These are phyloP conservation scores for Cryphonectria radicalis DNA, from an alignment of 2,329 filamentous ascomycete species.

Conservation along the genomic window DNA sequence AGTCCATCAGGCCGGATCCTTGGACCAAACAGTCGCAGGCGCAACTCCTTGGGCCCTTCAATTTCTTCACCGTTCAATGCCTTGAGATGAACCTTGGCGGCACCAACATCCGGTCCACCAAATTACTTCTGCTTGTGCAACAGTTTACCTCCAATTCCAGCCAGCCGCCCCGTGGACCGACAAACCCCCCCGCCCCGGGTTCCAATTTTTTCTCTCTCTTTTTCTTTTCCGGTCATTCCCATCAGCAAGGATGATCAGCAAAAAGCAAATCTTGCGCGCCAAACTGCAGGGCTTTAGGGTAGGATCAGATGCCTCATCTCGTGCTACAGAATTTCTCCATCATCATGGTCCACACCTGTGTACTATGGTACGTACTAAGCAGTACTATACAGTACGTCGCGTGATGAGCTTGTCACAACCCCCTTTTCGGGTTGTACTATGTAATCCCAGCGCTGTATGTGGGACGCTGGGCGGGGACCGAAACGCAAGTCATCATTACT, in stretches of 20 bases:
- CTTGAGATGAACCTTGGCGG: background rate
- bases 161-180: background rate
- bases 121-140: background rate
- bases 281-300: background rate
- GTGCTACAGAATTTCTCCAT: background rate
- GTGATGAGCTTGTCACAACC: conserved; percentile 3
- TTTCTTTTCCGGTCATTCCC: background rate
- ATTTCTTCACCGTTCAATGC: background rate
- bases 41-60: background rate
- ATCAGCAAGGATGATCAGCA: background rate
- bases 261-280: background rate
- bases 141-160: background rate
- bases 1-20: conserved; percentile 16
- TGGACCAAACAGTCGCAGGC: background rate
- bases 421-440: conserved; percentile 16
- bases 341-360: background rate
- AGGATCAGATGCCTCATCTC: background rate
- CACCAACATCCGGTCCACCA: conserved; percentile 2
- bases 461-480: conserved; percentile 12
- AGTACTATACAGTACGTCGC: background rate
- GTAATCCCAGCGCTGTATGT: conserved; percentile 6
- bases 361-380: background rate
- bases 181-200: background rate
- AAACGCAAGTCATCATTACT: conserved; percentile 22
- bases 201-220: background rate